Evolutionary conservation across 495 filamentous ascomycete species (phyloP).

Genomic region (Entonaema liquescens): DNA sequence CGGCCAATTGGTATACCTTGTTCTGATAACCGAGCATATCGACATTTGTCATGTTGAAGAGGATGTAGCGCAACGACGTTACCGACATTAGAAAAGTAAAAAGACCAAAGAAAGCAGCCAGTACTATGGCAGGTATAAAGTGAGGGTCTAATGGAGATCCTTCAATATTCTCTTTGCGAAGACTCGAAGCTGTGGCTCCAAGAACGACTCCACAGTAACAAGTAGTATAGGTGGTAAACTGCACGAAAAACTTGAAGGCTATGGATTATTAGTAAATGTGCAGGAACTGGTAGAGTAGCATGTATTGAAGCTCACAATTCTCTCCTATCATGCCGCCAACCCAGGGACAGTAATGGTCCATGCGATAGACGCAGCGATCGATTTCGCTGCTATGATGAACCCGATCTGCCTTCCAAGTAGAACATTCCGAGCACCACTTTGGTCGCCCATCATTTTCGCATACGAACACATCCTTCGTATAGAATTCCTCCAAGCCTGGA

Average conservation of each 20-base stretch:
- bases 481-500: slow-evolving; percentile 67
- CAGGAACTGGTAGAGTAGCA: not conserved
- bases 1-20: slow-evolving; percentile 75
- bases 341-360: slow-evolving; percentile 98
- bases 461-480: slow-evolving; percentile 81
- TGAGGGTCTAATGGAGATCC: slow-evolving; percentile 48
- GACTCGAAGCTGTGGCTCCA: slow-evolving; percentile 52
- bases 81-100: slow-evolving; percentile 78
- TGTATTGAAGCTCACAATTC: slow-evolving; percentile 55
- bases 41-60: slow-evolving; percentile 80
- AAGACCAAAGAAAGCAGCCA: slow-evolving; percentile 72
- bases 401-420: slow-evolving; percentile 84
- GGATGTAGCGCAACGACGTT: slow-evolving; percentile 72
- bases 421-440: slow-evolving; percentile 80
- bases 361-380: slow-evolving; percentile 80
- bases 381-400: slow-evolving; percentile 86
- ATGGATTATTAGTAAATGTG: slow-evolving; percentile 28
- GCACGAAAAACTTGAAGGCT: slow-evolving; percentile 88
- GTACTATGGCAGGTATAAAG: slow-evolving; percentile 48
- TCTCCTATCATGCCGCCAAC: slow-evolving; percentile 90
- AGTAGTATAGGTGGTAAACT: slow-evolving; percentile 77
- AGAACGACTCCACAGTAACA: slow-evolving; percentile 73
- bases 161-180: slow-evolving; percentile 36
- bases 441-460: slow-evolving; percentile 83
- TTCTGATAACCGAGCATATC: slow-evolving; percentile 72